Base-by-base conservation (phyloP, 306 rosid genomes). In the Vigna reflexopilosa region DNA sequence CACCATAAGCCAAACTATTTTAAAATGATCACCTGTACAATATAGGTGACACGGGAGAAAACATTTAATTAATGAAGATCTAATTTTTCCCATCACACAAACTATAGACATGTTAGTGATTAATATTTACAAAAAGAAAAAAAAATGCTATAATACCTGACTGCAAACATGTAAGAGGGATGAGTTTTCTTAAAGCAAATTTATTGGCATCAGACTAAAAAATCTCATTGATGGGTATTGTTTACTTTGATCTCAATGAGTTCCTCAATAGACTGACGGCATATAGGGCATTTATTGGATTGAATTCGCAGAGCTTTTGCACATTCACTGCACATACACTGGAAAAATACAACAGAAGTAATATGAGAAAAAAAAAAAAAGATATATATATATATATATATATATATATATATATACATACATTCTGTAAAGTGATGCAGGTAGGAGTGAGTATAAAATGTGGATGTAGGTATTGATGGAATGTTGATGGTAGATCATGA, bases 281-380 rank as follows among this genome's bases (percentile, higher is more conserved):
- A 94, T 68, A 94, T 89, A 13, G 98, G 98, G 86, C 98, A 94
- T 73, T 90, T 90, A 76, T 92, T 92, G 71, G 94, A 85, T 76
- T 90, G 97, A 74, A 84, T 85, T 69, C 86, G 86, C 87, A 92
- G 82, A 56, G 85, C 94, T 80, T 94, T 90, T 57, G 98, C 97
- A 87, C 94, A 90, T 17, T 89, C 97, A 59, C 93, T 80, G 88
- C 98, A 94, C 98, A 92, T 80, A 77, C 97, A 94, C 97, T 94
- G 89, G 32, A 78, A 63, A 67, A 48, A 79, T 14, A 80, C 66
- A 75, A 67, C 65, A 64, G 56, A 79, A 47, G 56, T 42, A 54
- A 55, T 26, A 34, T 74, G 59, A 84, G 84, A 76, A 75, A 34
- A n/a, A n/a, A n/a, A n/a, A n/a, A n/a, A n/a, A n/a, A 67, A 51